A percentile compares a stretch with the other conserved stretches of the same genome.
phyloP scores from a whole-genome alignment of 2,329 filamentous ascomycete genomes.

The Xylariomycetidae sp. region DNA sequence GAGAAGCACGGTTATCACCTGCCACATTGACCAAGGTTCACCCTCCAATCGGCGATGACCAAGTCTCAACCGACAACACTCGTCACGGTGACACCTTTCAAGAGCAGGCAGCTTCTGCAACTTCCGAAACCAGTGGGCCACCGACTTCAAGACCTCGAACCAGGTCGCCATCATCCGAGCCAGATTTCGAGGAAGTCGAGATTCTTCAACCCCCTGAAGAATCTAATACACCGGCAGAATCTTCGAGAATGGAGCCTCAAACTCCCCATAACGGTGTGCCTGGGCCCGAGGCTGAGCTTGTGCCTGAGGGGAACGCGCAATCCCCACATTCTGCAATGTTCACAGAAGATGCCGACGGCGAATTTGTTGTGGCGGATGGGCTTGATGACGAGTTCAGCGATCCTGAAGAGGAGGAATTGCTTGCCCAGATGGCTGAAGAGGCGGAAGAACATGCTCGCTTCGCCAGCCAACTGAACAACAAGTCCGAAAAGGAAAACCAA shows the following conservation, averaged over 20 bases:
- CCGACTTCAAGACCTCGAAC: constrained; percentile 6
- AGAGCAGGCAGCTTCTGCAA: constrained; percentile 5
- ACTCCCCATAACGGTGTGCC: constrained; percentile 8
- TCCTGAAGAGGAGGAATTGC: constrained; percentile 84
- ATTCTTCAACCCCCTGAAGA: constrained; percentile 21
- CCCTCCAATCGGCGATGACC: constrained; percentile 12
- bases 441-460: constrained; percentile 92
- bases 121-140: background rate
- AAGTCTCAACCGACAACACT: constrained; percentile 7
- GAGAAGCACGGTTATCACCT: constrained; percentile 10
- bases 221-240: too few relatives aligned
- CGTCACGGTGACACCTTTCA: constrained; percentile 12
- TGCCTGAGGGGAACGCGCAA: constrained; percentile 9
- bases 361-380: constrained; percentile 53
- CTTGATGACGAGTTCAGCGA: constrained; percentile 67
- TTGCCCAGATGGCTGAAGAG: constrained; percentile 81
- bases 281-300: constrained; percentile 20
- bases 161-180: constrained; percentile 19
- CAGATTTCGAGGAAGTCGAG: constrained; percentile 27
- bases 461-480: constrained; percentile 77
- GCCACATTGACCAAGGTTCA: constrained; percentile 15
- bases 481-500: constrained; percentile 61
- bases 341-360: constrained; percentile 27
- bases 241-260: too few relatives aligned
- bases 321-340: too few relatives aligned